Percentiles rank a stretch among this genome's conserved stretches.
Evolutionary conservation across 169 alveolate genomes (phyloP).

Genomic region (Toxoplasma gondii): DNA sequence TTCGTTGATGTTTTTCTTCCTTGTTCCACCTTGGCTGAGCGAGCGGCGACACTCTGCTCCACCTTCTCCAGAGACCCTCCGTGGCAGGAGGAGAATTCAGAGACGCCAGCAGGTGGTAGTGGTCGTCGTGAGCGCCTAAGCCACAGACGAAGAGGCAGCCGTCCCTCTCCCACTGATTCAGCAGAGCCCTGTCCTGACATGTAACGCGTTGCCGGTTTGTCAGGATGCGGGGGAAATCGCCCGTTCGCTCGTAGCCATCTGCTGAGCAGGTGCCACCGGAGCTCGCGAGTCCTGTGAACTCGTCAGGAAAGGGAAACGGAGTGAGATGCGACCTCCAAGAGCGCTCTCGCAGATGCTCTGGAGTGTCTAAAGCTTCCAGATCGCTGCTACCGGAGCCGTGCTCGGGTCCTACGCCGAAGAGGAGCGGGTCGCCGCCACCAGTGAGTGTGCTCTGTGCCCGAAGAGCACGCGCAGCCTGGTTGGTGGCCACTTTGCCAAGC

Average conservation of each 20-base stretch:
- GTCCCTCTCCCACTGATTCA: slow-evolving; percentile 37
- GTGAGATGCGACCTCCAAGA: not conserved
- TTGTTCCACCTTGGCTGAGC: no score
- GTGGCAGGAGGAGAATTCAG: slow-evolving; percentile 2
- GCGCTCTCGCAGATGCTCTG: not conserved
- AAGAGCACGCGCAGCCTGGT: not conserved
- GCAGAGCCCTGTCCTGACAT: slow-evolving; percentile 30
- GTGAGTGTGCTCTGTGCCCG: not conserved
- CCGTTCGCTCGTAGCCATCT: not conserved
- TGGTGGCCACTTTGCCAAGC: not conserved
- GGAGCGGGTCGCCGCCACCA: not conserved
- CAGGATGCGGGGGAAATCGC: not conserved
- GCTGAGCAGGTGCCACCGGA: not conserved
- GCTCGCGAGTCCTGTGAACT: not conserved
- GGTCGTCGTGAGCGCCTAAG: slow-evolving; percentile 47
- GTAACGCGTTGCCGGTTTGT: not conserved
- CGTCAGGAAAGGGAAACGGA: not conserved
- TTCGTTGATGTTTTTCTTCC: no score
- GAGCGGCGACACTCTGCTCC: no score
- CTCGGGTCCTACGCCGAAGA: not conserved
- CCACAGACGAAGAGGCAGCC: slow-evolving; percentile 46
- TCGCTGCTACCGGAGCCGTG: not conserved
- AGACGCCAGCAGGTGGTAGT: slow-evolving; percentile 48
- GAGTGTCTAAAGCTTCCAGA: not conserved
- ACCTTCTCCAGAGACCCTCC: not conserved